Evolutionary conservation across 345 rosid genomes (phyloP), one percentile per base, ranked within the genome.

Genomic region (Eucalyptus urophylla): DNA sequence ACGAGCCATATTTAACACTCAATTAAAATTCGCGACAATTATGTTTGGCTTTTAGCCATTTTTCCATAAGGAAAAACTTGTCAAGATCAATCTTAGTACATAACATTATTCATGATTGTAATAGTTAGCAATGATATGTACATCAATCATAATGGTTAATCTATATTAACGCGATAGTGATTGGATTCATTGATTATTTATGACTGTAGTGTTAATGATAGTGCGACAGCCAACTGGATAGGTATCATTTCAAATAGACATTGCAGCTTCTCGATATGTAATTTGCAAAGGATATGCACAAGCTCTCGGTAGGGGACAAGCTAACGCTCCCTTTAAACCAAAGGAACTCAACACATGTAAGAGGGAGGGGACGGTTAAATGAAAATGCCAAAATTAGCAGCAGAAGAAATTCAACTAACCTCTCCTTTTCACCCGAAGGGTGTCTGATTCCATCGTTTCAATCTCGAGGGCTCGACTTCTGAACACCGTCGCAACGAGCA

Each of bases 101-200:
- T 37, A n/a, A n/a, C 10, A 65, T n/a, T n/a, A n/a, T 8, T 65
- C 11, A 65, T n/a, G 10, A 14, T 2, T n/a, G 40, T 3, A 19
- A 16, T 15, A 5, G 3, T 65, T 0, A 9, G 11, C 4, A 6
- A 76, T 3, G 47, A 76, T 19, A 21, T 21, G 5, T 21, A 37
- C 8, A 2, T 37, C 25, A 5, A 33, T 37, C 22, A 37, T 3
- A 3, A 37, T 11, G 45, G 7, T 72, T 19, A 72, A 37, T 72
- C 0, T 37, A 10, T 19, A 40, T 3, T 10, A 1, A 37, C 5
- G 5, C 1, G 9, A 65, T 65, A n/a, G 11, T 8, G 5, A 5
- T n/a, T 8, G 19, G 21, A 65, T 65, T n/a, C 76, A 65, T 31
- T 2, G 8, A 15, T 10, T 8, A 31, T n/a, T n/a, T 65, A n/a